Evolutionary conservation across 2,329 filamentous ascomycete genomes (phyloP).

Genomic region (Talaromyces sp.): DNA sequence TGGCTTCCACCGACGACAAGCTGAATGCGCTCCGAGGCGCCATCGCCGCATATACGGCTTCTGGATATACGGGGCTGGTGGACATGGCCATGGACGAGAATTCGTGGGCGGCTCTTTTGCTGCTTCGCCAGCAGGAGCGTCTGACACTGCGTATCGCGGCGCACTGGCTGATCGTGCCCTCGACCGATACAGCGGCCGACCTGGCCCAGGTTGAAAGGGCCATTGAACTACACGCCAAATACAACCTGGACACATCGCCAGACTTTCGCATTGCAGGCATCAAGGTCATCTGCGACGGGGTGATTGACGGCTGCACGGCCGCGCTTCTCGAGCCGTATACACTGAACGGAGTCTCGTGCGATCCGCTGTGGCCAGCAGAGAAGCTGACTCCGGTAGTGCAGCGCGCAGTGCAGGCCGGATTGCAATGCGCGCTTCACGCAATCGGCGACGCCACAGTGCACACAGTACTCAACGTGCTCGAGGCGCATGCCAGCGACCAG

Average conservation of each 20-base stretch:
- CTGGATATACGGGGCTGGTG: slow-evolving; percentile 44
- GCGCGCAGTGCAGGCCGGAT: slow-evolving; percentile 36
- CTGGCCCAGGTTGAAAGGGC: slow-evolving; percentile 41
- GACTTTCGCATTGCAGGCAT: slow-evolving; percentile 43
- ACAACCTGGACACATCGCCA: slow-evolving; percentile 34
- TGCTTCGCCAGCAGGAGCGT: slow-evolving; percentile 24
- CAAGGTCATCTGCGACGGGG: slow-evolving; percentile 47
- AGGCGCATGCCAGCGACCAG: slow-evolving; percentile 27
- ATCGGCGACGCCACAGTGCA: slow-evolving; percentile 46
- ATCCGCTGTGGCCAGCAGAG: slow-evolving; percentile 42
- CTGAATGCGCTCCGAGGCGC: slow-evolving; percentile 35
- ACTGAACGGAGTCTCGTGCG: slow-evolving; percentile 32
- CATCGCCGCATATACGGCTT: slow-evolving; percentile 37
- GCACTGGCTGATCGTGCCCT: slow-evolving; percentile 45
- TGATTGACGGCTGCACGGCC: slow-evolving; percentile 48
- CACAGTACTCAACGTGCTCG: slow-evolving; percentile 42
- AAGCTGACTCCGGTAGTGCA: slow-evolving; percentile 39
- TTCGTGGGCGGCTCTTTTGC: slow-evolving; percentile 40
- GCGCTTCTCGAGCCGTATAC: slow-evolving; percentile 43
- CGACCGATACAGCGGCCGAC: slow-evolving; percentile 31
- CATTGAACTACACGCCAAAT: slow-evolving; percentile 36
- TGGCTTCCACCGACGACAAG: slow-evolving; percentile 39
- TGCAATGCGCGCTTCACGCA: slow-evolving; percentile 48
- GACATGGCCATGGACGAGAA: slow-evolving; percentile 50
- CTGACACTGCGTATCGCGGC: slow-evolving; percentile 42